Evolutionary conservation across 768 basidiomycete genomes (phyloP).

Genomic region (Tylopilus subfusipes): DNA sequence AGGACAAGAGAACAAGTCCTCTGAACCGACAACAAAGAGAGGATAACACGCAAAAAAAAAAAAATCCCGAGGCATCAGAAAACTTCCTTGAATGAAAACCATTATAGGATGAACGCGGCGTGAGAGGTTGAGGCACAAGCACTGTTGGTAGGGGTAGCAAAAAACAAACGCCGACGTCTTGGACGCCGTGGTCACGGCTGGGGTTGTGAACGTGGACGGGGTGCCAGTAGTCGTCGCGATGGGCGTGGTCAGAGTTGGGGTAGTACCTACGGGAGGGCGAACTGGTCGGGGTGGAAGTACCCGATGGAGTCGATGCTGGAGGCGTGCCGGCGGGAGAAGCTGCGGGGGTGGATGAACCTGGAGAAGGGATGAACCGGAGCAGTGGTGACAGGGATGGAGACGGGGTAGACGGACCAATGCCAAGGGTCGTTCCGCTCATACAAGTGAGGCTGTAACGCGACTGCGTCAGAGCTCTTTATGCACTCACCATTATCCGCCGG

Average conservation of each 20-base stretch:
- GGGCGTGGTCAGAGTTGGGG: constrained; percentile 27
- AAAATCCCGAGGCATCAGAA: too few relatives aligned
- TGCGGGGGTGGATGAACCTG: constrained; percentile 12
- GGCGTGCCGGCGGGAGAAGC: not conserved
- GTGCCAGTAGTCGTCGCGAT: constrained; percentile 35
- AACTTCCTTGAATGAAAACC: not conserved
- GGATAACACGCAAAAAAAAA: too few relatives aligned
- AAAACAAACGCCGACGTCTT: constrained; percentile 10
- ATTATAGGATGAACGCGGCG: constrained; percentile 18
- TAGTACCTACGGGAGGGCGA: not conserved
- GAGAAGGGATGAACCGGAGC: constrained; percentile 12
- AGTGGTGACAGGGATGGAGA: constrained; percentile 8
- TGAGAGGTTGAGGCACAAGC: constrained; percentile 19
- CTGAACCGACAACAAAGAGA: too few relatives aligned
- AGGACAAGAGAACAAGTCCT: too few relatives aligned
- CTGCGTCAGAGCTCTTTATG: not conserved
- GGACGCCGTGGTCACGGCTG: constrained; percentile 30
- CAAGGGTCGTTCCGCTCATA: constrained; percentile 55
- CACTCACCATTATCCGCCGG: constrained; percentile 55
- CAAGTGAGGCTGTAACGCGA: constrained; percentile 42
- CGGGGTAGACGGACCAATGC: constrained; percentile 19
- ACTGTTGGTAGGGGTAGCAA: constrained; percentile 18
- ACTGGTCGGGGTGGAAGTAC: constrained; percentile 10
- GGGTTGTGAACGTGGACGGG: not conserved
- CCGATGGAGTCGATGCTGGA: constrained; percentile 6